These are phyloP conservation scores for Tylopilus cervinicoccineus DNA, from an alignment of 768 basidiomycete genomes.

Conservation along the genomic window DNA sequence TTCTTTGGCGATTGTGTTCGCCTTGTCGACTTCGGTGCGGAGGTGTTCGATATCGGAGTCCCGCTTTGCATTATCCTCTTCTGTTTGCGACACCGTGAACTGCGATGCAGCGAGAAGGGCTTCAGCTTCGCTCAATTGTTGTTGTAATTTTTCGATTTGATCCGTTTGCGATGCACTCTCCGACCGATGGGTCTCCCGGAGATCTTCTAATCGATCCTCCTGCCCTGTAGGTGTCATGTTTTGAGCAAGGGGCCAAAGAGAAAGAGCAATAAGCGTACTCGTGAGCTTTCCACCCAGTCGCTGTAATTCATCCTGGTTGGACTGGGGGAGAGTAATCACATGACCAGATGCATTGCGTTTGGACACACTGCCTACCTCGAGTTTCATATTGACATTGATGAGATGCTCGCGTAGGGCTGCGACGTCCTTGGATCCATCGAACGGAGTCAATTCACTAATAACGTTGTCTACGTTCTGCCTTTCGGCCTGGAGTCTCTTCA, in stretches of 20 bases:
- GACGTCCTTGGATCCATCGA: slow-evolving; percentile 61
- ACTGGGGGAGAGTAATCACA: slow-evolving; percentile 37
- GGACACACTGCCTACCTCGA: slow-evolving; percentile 50
- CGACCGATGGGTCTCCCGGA: slow-evolving; percentile 77
- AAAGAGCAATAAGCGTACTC: slow-evolving; percentile 44
- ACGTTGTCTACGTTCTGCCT: slow-evolving; percentile 64
- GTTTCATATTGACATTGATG: slow-evolving; percentile 58
- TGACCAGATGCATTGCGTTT: neutral
- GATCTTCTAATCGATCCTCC: slow-evolving; percentile 78
- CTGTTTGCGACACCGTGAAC: slow-evolving; percentile 40
- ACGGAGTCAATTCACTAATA: slow-evolving; percentile 65
- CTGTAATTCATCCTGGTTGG: slow-evolving; percentile 74
- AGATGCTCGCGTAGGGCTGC: slow-evolving; percentile 73
- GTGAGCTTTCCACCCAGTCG: slow-evolving; percentile 68
- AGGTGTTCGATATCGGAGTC: slow-evolving; percentile 56
- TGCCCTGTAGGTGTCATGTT: slow-evolving; percentile 51
- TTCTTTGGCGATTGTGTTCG: slow-evolving; percentile 69
- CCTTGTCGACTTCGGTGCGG: slow-evolving; percentile 58
- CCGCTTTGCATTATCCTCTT: slow-evolving; percentile 47
- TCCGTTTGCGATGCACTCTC: slow-evolving; percentile 78
- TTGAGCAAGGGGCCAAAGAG: neutral
- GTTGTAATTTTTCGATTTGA: slow-evolving; percentile 65
- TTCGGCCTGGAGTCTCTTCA: slow-evolving; percentile 71
- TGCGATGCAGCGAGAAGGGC: slow-evolving; percentile 61
- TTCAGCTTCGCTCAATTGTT: slow-evolving; percentile 68